Conservation (phyloP, 2,329 filamentous ascomycete species). For the Xylariales sp. region DNA sequence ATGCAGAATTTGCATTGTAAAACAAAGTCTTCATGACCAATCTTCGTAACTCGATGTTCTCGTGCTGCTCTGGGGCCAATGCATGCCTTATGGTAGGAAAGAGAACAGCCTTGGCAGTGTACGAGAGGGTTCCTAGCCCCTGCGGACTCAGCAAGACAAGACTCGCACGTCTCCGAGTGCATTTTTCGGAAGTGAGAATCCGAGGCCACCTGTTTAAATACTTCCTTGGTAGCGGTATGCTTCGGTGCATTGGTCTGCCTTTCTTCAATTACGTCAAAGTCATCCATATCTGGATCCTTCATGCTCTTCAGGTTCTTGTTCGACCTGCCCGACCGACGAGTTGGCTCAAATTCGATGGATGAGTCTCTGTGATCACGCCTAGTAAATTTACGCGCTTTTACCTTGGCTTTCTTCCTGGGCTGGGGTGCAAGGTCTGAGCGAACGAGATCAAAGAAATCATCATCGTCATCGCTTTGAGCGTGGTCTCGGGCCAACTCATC, state of each 20-base stretch:
- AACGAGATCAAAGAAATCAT: slow-evolving; percentile 39
- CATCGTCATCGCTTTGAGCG: slow-evolving; percentile 37
- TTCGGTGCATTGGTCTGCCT: slow-evolving; percentile 61
- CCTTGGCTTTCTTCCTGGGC: slow-evolving; percentile 37
- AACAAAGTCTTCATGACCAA: slow-evolving; percentile 80
- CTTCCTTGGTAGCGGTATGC: slow-evolving; percentile 75
- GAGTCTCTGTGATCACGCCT: slow-evolving; percentile 50
- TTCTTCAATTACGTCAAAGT: slow-evolving; percentile 64
- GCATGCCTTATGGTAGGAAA: slow-evolving; percentile 85
- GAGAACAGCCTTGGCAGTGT: slow-evolving; percentile 90
- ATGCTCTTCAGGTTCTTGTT: slow-evolving; percentile 59
- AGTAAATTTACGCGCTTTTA: slow-evolving; percentile 32
- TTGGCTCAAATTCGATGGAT: slow-evolving; percentile 65
- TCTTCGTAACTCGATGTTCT: slow-evolving; percentile 91
- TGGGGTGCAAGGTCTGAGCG: slow-evolving; percentile 46
- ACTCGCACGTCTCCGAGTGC: slow-evolving; percentile 78
- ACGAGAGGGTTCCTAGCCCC: slow-evolving; percentile 76
- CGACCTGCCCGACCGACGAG: slow-evolving; percentile 62
- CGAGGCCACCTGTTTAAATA: slow-evolving; percentile 72
- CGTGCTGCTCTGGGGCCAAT: slow-evolving; percentile 77
- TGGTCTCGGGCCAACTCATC: slow-evolving; percentile 49
- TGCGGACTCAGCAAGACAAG: slow-evolving; percentile 70
- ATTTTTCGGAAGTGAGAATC: slow-evolving; percentile 74
- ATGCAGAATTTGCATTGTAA: slow-evolving; percentile 92
- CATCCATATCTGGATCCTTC: slow-evolving; percentile 67